phyloP scores from a whole-genome alignment of 495 filamentous ascomycete species.

The Tetracladium setigerum region DNA sequence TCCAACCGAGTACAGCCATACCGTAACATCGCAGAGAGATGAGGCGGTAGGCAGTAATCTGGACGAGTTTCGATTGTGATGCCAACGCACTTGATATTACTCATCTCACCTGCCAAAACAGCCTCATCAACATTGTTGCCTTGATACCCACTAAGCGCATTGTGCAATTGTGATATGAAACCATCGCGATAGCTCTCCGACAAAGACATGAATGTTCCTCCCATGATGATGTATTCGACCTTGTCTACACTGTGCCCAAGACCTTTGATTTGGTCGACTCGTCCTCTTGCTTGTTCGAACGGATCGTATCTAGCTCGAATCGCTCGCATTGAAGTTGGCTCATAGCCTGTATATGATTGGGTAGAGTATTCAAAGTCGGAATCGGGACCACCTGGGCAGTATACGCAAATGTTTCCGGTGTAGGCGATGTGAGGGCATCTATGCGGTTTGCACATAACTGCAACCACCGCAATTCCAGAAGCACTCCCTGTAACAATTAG shows the following conservation, averaged over 20 bases:
- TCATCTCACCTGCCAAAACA: slow-evolving; percentile 85
- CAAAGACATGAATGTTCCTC: slow-evolving; percentile 97
- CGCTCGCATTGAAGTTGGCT: slow-evolving; percentile 96
- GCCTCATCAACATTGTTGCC: slow-evolving; percentile 91
- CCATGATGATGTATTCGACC: slow-evolving; percentile 99
- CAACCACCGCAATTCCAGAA: slow-evolving; percentile 97
- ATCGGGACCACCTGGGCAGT: slow-evolving; percentile 94
- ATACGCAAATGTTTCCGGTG: slow-evolving; percentile 98
- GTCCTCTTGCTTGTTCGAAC: slow-evolving; percentile 91
- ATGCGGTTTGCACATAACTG: slow-evolving; percentile 99
- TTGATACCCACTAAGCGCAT: slow-evolving; percentile 89
- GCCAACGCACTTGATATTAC: slow-evolving; percentile 91
- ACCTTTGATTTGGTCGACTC: slow-evolving; percentile 92
- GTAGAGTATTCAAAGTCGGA: slow-evolving; percentile 99
- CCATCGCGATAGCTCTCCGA: slow-evolving; percentile 80
- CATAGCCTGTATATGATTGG: slow-evolving; percentile 96
- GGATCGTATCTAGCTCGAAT: slow-evolving; percentile 97
- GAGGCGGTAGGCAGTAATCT: slow-evolving; percentile 90
- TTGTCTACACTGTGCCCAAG: slow-evolving; percentile 97
- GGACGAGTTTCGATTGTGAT: slow-evolving; percentile 97
- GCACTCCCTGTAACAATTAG: slow-evolving; percentile 51
- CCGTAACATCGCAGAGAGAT: slow-evolving; percentile 87
- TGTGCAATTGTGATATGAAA: slow-evolving; percentile 93
- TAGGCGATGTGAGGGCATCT: slow-evolving; percentile 95
- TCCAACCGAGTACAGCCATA: slow-evolving; percentile 96